Conservation (phyloP, 108 stramenopile genomes). For the Conticribra weissflogii region DNA sequence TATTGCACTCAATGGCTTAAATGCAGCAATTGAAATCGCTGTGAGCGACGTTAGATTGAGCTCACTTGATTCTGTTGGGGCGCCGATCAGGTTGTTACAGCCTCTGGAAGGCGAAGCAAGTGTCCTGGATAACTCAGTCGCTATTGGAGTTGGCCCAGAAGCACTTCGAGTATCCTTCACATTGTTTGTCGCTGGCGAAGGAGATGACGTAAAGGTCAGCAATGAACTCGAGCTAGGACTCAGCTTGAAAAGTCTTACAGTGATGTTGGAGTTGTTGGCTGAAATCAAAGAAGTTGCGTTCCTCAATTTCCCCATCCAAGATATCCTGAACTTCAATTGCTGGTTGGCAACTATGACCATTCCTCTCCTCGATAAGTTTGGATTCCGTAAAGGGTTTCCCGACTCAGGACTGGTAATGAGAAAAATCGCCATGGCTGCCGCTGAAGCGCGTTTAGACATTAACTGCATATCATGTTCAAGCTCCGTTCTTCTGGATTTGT, state of each 20-base stretch:
- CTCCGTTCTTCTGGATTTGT: slow-evolving; percentile 62
- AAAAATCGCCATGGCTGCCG: slow-evolving; percentile 48
- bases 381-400: slow-evolving; percentile 39
- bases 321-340: slow-evolving; percentile 68
- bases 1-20: slow-evolving; percentile 61
- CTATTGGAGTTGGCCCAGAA: slow-evolving; percentile 52
- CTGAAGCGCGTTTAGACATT: slow-evolving; percentile 53
- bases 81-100: slow-evolving; percentile 56
- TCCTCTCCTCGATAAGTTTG: slow-evolving; percentile 56
- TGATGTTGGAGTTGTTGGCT: slow-evolving; percentile 46
- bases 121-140: slow-evolving; percentile 59
- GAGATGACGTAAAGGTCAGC: slow-evolving; percentile 48
- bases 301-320: slow-evolving; percentile 62
- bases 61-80: slow-evolving; percentile 65
- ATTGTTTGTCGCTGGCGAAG: slow-evolving; percentile 58
- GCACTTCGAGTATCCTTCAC: slow-evolving; percentile 48
- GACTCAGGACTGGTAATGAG: slow-evolving; percentile 51
- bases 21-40: slow-evolving; percentile 60
- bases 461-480: slow-evolving; percentile 67
- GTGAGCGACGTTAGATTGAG: slow-evolving; percentile 56
- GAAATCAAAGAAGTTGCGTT: slow-evolving; percentile 58
- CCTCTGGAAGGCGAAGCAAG: slow-evolving; percentile 49
- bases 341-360: slow-evolving; percentile 77
- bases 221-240: slow-evolving; percentile 55
- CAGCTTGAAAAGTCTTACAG: slow-evolving; percentile 34